These are phyloP conservation scores for Zalaria obscura DNA, from an alignment of 2,329 filamentous ascomycete species.

Conservation along the genomic window DNA sequence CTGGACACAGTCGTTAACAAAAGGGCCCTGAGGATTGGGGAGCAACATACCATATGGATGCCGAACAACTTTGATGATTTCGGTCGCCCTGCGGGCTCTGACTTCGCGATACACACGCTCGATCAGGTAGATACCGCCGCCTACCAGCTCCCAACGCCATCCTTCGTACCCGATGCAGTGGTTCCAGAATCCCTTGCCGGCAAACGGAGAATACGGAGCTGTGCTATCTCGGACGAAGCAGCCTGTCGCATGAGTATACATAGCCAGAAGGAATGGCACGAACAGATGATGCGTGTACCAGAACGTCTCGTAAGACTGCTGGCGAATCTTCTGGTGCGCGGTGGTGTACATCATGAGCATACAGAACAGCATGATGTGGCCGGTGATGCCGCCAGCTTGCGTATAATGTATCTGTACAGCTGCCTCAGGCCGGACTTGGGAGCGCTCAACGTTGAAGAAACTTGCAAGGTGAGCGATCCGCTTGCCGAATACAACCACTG, in stretches of 20 bases:
- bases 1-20: constrained; percentile 27
- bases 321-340: constrained; percentile 80
- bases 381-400: constrained; percentile 80
- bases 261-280: constrained; percentile 79
- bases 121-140: constrained; percentile 68
- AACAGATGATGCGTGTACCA: constrained; percentile 99
- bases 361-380: constrained; percentile 96
- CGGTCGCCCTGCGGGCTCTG: constrained; percentile 65
- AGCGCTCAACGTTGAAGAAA: constrained; percentile 89
- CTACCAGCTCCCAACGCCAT: constrained; percentile 91
- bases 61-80: constrained; percentile 85
- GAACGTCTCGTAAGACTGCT: constrained; percentile 96
- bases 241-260: constrained; percentile 91
- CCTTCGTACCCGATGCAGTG: constrained; percentile 93
- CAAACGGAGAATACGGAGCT: constrained; percentile 67
- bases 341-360: constrained; percentile 99
- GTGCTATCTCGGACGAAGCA: constrained; percentile 86
- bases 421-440: constrained; percentile 63
- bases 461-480: constrained; percentile 27
- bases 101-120: constrained; percentile 90
- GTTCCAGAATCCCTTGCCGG: constrained; percentile 65
- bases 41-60: constrained; percentile 76
- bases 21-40: too few species aligned
- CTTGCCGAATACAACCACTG: constrained; percentile 10
- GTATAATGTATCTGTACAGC: constrained; percentile 87